These are phyloP conservation scores for Salix udensis DNA, from an alignment of 345 rosid species.

Conservation along the genomic window DNA sequence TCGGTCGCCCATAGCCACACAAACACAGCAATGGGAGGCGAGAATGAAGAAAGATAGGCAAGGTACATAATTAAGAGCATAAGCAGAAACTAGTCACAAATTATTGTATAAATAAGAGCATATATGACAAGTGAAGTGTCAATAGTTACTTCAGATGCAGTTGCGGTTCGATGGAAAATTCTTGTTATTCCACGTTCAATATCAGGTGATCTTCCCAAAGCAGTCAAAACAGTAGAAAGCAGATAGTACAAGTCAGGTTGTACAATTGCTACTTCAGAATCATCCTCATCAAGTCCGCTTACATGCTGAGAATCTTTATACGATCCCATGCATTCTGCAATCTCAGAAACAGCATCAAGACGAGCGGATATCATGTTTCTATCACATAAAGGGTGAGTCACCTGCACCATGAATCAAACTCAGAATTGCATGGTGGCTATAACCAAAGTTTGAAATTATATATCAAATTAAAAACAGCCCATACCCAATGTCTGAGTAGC, in stretches of 20 bases:
- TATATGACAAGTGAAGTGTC: constrained; percentile 6
- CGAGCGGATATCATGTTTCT: constrained; percentile 81
- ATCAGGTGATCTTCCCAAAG: constrained; percentile 73
- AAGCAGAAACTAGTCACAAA: not conserved
- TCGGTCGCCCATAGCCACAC: not conserved
- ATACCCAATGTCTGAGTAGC: constrained; percentile 91
- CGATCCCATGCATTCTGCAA: constrained; percentile 71
- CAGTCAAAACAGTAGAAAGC: constrained; percentile 69
- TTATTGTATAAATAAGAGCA: not conserved
- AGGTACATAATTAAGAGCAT: not conserved
- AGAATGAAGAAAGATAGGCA: not conserved
- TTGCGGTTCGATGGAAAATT: constrained; percentile 86
- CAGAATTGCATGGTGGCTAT: constrained; percentile 1
- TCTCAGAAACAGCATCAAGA: constrained; percentile 98
- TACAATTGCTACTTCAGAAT: constrained; percentile 32
- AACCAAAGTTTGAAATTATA: constrained; percentile 4
- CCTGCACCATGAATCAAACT: constrained; percentile 45
- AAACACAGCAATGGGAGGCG: not conserved
- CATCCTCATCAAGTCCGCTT: constrained; percentile 35
- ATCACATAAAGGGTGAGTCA: constrained; percentile 85
- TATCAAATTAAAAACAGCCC: constrained; percentile 15
- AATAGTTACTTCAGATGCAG: constrained; percentile 70
- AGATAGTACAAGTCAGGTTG: constrained; percentile 47
- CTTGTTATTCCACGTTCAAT: constrained; percentile 95
- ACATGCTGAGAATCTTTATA: constrained; percentile 38